These are phyloP conservation scores for Termitomyces sp. DNA, from an alignment of 768 basidiomycete genomes.

Conservation along the genomic window DNA sequence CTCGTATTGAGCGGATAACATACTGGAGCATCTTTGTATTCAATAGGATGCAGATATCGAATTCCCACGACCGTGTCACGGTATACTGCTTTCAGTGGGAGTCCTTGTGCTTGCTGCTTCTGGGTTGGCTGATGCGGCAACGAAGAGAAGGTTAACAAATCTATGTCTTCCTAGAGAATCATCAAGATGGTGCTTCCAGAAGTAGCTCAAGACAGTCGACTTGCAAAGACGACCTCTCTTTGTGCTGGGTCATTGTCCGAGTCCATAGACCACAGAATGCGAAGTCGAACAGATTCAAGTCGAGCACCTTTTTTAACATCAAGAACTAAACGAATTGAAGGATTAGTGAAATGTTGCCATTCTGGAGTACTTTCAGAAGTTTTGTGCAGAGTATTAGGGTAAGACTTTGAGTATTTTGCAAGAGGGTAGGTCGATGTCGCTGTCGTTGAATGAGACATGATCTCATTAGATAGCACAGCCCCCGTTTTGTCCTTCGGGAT, in stretches of 20 bases:
- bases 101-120: conserved; percentile 37
- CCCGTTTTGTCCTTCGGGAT: neutral
- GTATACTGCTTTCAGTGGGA: conserved; percentile 79
- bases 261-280: conserved; percentile 57
- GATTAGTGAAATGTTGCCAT: conserved; percentile 80
- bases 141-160: conserved; percentile 63
- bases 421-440: conserved; percentile 52
- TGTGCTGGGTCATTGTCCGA: conserved; percentile 31
- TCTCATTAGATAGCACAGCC: conserved; percentile 7
- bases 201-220: conserved; percentile 20
- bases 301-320: conserved; percentile 51
- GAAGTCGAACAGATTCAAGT: conserved; percentile 59
- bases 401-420: conserved; percentile 64
- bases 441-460: conserved; percentile 51
- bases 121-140: conserved; percentile 21
- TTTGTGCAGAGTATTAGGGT: conserved; percentile 28
- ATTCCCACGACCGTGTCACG: conserved; percentile 69
- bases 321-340: conserved; percentile 54
- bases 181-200: conserved; percentile 1
- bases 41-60: conserved; percentile 58
- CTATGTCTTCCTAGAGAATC: conserved; percentile 63
- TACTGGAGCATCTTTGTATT: conserved; percentile 14
- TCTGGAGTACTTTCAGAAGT: conserved; percentile 32
- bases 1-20: neutral
- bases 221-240: conserved; percentile 62